Conservation (phyloP, 1,139 yeast species). For the Yamadazyma spencermartinsiae region DNA sequence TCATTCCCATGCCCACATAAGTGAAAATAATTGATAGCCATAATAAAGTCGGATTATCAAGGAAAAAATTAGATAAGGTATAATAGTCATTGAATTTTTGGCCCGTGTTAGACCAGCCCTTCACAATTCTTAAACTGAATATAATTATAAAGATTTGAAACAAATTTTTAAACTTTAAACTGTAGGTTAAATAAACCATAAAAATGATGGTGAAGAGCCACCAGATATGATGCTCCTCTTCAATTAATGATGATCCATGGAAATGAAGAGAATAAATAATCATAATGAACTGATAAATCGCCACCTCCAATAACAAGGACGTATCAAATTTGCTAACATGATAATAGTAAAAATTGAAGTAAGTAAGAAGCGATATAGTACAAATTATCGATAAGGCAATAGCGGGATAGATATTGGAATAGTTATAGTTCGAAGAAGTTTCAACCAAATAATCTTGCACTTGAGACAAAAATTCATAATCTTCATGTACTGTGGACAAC, state of each 20-base stretch:
- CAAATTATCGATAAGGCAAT: conserved; percentile 33
- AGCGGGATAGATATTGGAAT: conserved; percentile 51
- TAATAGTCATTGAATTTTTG: conserved; percentile 63
- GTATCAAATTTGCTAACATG: conserved; percentile 5
- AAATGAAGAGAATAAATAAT: conserved; percentile 55
- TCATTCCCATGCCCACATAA: conserved; percentile 26
- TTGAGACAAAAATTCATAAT: conserved; percentile 41
- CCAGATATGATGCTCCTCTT: conserved; percentile 97
- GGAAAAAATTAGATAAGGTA: conserved; percentile 48
- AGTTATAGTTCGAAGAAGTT: conserved; percentile 75
- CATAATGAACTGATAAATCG: conserved; percentile 31
- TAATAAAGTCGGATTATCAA: conserved; percentile 29
- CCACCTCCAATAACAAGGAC: conserved; percentile 7
- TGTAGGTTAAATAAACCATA: conserved; percentile 15
- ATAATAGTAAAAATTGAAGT: conserved; percentile 12
- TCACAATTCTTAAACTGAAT: conserved; percentile 55
- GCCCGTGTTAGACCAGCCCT: conserved; percentile 91
- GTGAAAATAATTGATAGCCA: conserved; percentile 54
- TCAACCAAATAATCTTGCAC: conserved; percentile 60
- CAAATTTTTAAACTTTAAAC: conserved; percentile 11
- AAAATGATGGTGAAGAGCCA: conserved; percentile 65
- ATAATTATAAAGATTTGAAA: conserved; percentile 30
- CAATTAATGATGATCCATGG: conserved; percentile 91
- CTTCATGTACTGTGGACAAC: conserved; percentile 18
- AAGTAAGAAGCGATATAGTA: conserved; percentile 22